Percentiles rank a stretch among this genome's conserved stretches.
Conservation (phyloP, 2,329 filamentous ascomycete species). For the Apiospora pterosperma region DNA sequence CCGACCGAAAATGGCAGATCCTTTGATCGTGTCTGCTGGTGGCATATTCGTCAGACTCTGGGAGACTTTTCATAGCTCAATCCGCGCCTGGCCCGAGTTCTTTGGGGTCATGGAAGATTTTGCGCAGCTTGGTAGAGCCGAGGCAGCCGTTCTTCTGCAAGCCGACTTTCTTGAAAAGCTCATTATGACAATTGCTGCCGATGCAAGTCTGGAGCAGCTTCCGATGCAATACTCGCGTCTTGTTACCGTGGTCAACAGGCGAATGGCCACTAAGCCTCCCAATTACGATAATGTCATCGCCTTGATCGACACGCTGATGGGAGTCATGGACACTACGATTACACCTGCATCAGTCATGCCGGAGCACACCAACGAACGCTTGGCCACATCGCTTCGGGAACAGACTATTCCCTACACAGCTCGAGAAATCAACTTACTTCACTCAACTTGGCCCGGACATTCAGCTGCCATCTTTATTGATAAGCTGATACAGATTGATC, state of each 20-base stretch:
- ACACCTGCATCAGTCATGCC: conserved; percentile 29
- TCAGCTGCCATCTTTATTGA: conserved; percentile 55
- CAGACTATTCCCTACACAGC: conserved; percentile 41
- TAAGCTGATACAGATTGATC: conserved; percentile 62
- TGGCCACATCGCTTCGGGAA: conserved; percentile 27
- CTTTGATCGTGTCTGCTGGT: conserved; percentile 29
- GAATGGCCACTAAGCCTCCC: conserved; percentile 46
- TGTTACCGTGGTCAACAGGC: conserved; percentile 47
- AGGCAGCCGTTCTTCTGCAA: conserved; percentile 57
- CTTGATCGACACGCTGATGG: conserved; percentile 44
- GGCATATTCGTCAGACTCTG: conserved; percentile 54
- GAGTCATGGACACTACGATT: conserved; percentile 37
- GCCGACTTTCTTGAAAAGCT: conserved; percentile 57
- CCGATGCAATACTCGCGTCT: conserved; percentile 54
- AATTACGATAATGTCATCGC: conserved; percentile 52
- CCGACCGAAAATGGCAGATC: conserved; percentile 24
- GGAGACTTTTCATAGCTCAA: conserved; percentile 56
- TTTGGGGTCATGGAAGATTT: conserved; percentile 70
- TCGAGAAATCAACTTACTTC: conserved; percentile 43
- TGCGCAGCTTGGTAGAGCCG: conserved; percentile 55
- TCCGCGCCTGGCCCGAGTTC: conserved; percentile 72
- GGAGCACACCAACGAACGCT: conserved; percentile 36
- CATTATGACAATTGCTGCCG: conserved; percentile 59
- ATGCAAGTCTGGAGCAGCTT: conserved; percentile 44
- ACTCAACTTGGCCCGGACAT: conserved; percentile 36